Evolutionary conservation across 1,284 basidiomycete genomes (phyloP), one percentile per base, ranked within the genome.

Genomic region (Ganoderma meredithae): DNA sequence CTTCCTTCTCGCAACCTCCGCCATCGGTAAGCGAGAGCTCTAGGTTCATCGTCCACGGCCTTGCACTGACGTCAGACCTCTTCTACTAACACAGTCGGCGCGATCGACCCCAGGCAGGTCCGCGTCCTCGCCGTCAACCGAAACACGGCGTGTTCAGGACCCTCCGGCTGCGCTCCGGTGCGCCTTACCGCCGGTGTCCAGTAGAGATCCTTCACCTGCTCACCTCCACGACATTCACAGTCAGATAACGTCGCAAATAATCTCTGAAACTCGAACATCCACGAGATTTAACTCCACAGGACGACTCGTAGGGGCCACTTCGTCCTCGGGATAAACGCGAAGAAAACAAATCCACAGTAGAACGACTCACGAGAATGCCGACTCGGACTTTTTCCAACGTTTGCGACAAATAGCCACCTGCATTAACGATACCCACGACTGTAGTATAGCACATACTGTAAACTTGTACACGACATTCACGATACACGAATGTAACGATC

Each of bases 41-140:
- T 5, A 59, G 36, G 36, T 39, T 39, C 36, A 39, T 39, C 0
- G 36, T 9, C 6, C 8, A 39, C 10, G 36, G 8, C 7, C 8
- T 39, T 39, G 3, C 36, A 39, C 36, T 39, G 1, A 39, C n/a
- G n/a, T n/a, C n/a, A n/a, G n/a, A n/a, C 36, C 8, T 8, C 4
- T 39, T 5, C 0, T 19, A 41, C 3, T 13, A 8, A 0, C 5
- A 27, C 39, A 59, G 55, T 58, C 55, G 17, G 8, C 3, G 58
- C 58, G 2, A 59, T 59, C 17, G 58, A 59, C 39, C 36, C 22
- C 58, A 36, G 58, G 12, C 58, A 59, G 22, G 58, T 39, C 3
- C 33, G 39, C n/a, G 22, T 22, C 31, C 39, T 59, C 22, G 58
- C 58, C n/a, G 22, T 59, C 22, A 59, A 59, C 58, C n/a, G 58